A percentile compares a stretch with the other conserved stretches of the same genome.
These are phyloP conservation scores for Mollisia scopiformis DNA, from an alignment of 2,329 filamentous ascomycete species.

Conservation along the genomic window DNA sequence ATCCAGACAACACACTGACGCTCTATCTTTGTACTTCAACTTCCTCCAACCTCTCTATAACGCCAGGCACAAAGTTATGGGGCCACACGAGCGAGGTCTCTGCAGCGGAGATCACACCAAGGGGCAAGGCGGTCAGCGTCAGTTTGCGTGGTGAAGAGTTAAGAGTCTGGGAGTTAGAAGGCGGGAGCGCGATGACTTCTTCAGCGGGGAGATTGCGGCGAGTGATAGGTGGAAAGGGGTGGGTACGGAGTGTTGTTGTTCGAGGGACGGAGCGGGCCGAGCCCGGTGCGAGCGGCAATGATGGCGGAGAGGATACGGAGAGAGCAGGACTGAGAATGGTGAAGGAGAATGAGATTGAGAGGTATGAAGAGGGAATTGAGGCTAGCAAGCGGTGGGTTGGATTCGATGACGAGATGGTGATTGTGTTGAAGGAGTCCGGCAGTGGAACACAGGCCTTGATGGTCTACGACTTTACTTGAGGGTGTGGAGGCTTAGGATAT, in stretches of 20 bases:
- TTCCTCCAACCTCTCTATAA: conserved; percentile 55
- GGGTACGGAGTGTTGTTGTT: conserved; percentile 6
- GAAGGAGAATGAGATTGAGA: neutral
- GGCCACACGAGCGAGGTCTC: conserved; percentile 74
- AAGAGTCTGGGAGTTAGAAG: conserved; percentile 72
- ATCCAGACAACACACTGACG: conserved; percentile 73
- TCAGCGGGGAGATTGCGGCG: conserved; percentile 45
- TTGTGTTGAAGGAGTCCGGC: conserved; percentile 63
- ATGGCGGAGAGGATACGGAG: neutral
- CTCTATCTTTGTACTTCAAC: conserved; percentile 70
- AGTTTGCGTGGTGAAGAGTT: conserved; percentile 61
- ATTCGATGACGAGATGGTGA: conserved; percentile 73
- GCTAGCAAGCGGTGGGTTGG: conserved; percentile 57
- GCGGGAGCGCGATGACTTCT: conserved; percentile 41
- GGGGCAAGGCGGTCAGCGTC: conserved; percentile 72
- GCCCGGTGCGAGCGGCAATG: neutral
- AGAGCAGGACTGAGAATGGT: too few species aligned
- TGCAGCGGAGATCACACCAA: conserved; percentile 67
- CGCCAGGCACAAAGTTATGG: conserved; percentile 65
- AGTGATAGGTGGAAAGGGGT: conserved; percentile 41
- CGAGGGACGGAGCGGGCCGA: neutral
- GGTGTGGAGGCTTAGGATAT: too few species aligned
- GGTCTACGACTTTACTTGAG: conserved; percentile 71
- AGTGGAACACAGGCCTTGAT: conserved; percentile 62
- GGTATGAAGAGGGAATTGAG: conserved; percentile 11